Percentiles rank a stretch among this genome's conserved stretches.
Evolutionary conservation across 495 filamentous ascomycete species (phyloP).

Genomic region (Hypoxylon trugodes): DNA sequence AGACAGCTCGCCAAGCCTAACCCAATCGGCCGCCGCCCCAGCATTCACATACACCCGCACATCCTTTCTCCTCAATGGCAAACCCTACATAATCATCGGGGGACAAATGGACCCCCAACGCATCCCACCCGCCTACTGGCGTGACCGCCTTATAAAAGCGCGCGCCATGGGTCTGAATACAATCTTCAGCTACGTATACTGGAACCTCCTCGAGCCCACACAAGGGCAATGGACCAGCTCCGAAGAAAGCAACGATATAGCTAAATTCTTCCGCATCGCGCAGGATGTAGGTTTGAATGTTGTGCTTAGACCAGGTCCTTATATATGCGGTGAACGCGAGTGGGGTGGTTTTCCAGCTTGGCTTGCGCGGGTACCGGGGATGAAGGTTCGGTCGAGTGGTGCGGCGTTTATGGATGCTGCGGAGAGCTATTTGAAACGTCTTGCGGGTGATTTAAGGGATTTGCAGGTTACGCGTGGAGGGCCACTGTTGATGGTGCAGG

Average conservation of each 20-base stretch:
- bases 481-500: slow-evolving; percentile 57
- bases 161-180: slow-evolving; percentile 58
- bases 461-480: slow-evolving; percentile 52
- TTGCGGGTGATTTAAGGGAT: slow-evolving; percentile 46
- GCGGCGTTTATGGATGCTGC: slow-evolving; percentile 48
- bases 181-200: slow-evolving; percentile 58
- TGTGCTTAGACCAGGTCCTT: slow-evolving; percentile 55
- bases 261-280: slow-evolving; percentile 51
- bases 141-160: slow-evolving; percentile 51
- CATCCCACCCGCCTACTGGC: slow-evolving; percentile 54
- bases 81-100: slow-evolving; percentile 55
- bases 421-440: slow-evolving; percentile 46
- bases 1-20: neutral
- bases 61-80: slow-evolving; percentile 54
- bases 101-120: slow-evolving; percentile 62
- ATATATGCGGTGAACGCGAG: slow-evolving; percentile 59
- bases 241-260: slow-evolving; percentile 50
- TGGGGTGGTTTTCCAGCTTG: slow-evolving; percentile 60
- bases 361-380: slow-evolving; percentile 49
- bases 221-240: slow-evolving; percentile 45
- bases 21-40: slow-evolving; percentile 28
- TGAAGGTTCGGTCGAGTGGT: slow-evolving; percentile 52
- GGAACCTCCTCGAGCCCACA: slow-evolving; percentile 54
- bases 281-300: slow-evolving; percentile 53
- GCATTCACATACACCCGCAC: slow-evolving; percentile 42